phyloP scores from a whole-genome alignment of 768 basidiomycete genomes.

The Agrocybe pediades region DNA sequence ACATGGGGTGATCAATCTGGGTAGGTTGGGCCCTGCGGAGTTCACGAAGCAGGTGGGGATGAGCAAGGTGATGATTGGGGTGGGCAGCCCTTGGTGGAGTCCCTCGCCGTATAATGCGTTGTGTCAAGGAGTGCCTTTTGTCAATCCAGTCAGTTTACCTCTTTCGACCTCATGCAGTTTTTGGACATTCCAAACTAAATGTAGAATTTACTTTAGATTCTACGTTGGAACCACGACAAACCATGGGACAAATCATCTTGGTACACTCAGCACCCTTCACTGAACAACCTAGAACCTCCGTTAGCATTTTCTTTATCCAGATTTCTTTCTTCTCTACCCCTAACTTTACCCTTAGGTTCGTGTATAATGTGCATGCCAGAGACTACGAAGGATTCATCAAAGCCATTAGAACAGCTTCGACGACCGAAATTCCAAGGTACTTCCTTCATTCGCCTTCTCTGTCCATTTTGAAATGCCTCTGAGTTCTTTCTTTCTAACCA shows the following conservation, averaged over 20 bases:
- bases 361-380: slow-evolving; percentile 31
- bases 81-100: slow-evolving; percentile 27
- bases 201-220: slow-evolving; percentile 11
- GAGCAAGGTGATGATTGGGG: slow-evolving; percentile 30
- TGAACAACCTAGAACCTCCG: slow-evolving; percentile 30
- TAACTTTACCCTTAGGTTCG: slow-evolving; percentile 19
- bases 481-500: too few relatives aligned
- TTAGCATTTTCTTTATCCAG: slow-evolving; percentile 8
- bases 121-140: slow-evolving; percentile 37
- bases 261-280: slow-evolving; percentile 30
- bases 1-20: slow-evolving; percentile 23
- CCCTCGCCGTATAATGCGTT: slow-evolving; percentile 35
- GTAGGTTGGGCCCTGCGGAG: slow-evolving; percentile 10
- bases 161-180: background rate
- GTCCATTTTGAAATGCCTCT: too few relatives aligned
- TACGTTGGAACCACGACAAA: slow-evolving; percentile 25
- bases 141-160: slow-evolving; percentile 31
- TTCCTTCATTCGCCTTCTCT: background rate
- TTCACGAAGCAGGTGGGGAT: slow-evolving; percentile 25
- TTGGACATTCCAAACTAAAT: background rate
- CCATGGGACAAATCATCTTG: slow-evolving; percentile 27
- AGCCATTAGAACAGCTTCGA: slow-evolving; percentile 25
- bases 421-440: slow-evolving; percentile 31
- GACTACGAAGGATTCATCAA: slow-evolving; percentile 28
- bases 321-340: background rate